Percentiles rank a stretch among this genome's conserved stretches.
Conservation (phyloP, 441 rosid species). For the Sinapis alba region DNA sequence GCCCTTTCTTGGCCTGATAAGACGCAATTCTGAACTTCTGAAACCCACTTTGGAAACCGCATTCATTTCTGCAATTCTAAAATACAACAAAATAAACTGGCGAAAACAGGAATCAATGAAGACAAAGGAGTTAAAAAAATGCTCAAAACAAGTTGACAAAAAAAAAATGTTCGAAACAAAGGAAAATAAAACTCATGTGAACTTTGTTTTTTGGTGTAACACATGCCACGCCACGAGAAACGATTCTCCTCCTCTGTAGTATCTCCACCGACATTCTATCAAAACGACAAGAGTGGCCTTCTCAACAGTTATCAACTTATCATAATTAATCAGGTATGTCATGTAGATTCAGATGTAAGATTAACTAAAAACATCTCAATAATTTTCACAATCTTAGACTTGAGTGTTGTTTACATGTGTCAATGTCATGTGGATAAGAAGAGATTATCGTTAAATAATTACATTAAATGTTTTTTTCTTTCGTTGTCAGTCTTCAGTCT, state of each 20-base stretch:
- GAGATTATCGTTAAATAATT: not conserved
- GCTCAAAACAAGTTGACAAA: too few relatives aligned
- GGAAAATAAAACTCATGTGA: not conserved
- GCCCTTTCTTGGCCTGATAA: conserved; percentile 12
- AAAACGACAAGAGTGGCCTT: conserved; percentile 2
- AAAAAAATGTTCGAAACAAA: not conserved
- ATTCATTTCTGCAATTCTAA: not conserved
- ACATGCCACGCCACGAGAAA: conserved; percentile 31
- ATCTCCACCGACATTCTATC: conserved; percentile 23
- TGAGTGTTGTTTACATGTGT: conserved; percentile 16
- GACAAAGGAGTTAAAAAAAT: not conserved
- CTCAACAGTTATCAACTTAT: not conserved
- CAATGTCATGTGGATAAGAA: conserved; percentile 18
- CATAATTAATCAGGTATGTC: conserved; percentile 12
- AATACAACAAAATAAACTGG: not conserved
- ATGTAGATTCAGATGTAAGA: conserved; percentile 25
- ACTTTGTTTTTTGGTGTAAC: conserved; percentile 1
- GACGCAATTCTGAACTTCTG: conserved; percentile 5
- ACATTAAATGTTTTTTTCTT: not conserved
- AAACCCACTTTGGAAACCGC: conserved; percentile 28
- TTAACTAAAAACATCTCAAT: conserved; percentile 11
- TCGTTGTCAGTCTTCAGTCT: not conserved
- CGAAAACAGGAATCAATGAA: conserved; percentile 14
- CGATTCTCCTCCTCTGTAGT: conserved; percentile 32
- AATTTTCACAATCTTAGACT: conserved; percentile 8